These are phyloP conservation scores for Lichtheimia ramosa DNA, from an alignment of 371 early-diverging fungal genomes.

Conservation along the genomic window DNA sequence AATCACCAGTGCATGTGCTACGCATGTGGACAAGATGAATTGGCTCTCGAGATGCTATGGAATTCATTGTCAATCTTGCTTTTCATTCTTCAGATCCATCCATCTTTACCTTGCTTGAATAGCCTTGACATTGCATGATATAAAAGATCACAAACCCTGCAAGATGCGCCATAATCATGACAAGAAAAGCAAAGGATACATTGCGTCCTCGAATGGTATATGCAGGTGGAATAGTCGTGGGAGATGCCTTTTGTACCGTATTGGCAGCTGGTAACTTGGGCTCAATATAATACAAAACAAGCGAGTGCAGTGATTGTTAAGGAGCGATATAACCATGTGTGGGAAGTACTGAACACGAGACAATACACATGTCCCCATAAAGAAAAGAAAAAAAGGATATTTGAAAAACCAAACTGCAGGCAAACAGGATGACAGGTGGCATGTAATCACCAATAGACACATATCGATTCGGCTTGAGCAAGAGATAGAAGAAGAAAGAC, in stretches of 20 bases:
- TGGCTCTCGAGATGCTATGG: slow-evolving; percentile 22
- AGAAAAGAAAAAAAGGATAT: slow-evolving; percentile 48
- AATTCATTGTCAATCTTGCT: background rate
- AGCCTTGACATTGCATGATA: slow-evolving; percentile 24
- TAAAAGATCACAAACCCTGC: slow-evolving; percentile 38
- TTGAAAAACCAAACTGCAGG: slow-evolving; percentile 64
- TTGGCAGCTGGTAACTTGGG: slow-evolving; percentile 11
- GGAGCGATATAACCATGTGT: slow-evolving; percentile 14
- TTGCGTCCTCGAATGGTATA: slow-evolving; percentile 32
- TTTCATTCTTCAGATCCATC: too few relatives aligned
- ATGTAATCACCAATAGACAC: slow-evolving; percentile 90
- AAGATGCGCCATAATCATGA: slow-evolving; percentile 33
- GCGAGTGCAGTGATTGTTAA: slow-evolving; percentile 40
- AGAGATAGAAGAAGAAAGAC: slow-evolving; percentile 92
- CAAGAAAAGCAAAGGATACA: slow-evolving; percentile 31
- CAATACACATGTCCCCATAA: background rate
- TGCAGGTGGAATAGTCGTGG: slow-evolving; percentile 18
- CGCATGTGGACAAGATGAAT: slow-evolving; percentile 15
- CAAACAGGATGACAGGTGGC: slow-evolving; percentile 76
- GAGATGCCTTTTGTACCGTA: slow-evolving; percentile 6
- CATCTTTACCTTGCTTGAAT: too few relatives aligned
- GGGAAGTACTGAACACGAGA: background rate
- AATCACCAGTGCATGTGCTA: slow-evolving; percentile 14
- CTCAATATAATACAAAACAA: slow-evolving; percentile 45
- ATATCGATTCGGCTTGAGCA: slow-evolving; percentile 74